Conservation (phyloP, 768 basidiomycete species). For the Hericium coralloides region DNA sequence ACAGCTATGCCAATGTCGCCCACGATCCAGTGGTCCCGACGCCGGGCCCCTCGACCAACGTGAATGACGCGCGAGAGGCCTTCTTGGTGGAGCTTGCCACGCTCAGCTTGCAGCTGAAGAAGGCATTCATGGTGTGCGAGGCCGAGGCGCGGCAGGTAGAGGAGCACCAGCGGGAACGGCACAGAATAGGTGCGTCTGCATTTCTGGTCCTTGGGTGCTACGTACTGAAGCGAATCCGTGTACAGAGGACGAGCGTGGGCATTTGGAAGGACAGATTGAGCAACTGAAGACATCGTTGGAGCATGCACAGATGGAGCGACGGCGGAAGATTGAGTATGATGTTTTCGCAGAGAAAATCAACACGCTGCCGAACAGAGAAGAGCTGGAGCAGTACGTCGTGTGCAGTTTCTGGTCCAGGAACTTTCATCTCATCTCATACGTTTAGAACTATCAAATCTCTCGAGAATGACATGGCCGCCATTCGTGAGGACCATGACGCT, state of each 20-base stretch:
- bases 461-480: conserved; percentile 73
- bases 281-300: conserved; percentile 70
- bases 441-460: conserved; percentile 55
- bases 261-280: conserved; percentile 60
- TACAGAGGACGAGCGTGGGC: conserved; percentile 63
- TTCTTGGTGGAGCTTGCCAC: conserved; percentile 72
- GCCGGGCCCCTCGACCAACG: conserved; percentile 18
- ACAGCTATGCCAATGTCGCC: conserved; percentile 55
- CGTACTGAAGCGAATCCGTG: conserved; percentile 3
- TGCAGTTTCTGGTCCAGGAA: neutral
- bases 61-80: conserved; percentile 51
- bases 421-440: neutral
- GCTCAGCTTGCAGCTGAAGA: conserved; percentile 67
- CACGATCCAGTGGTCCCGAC: conserved; percentile 35
- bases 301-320: conserved; percentile 67
- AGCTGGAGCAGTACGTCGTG: conserved; percentile 67
- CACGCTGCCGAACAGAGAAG: conserved; percentile 63
- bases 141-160: conserved; percentile 81
- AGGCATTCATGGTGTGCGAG: conserved; percentile 76
- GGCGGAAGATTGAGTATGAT: conserved; percentile 83
- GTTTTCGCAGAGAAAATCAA: conserved; percentile 77
- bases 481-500: conserved; percentile 64
- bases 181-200: conserved; percentile 52
- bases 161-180: conserved; percentile 68
- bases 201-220: neutral